Percentiles rank a stretch among this genome's conserved stretches.
These are phyloP conservation scores for Cruciata laevipes DNA, from an alignment of 257 asterid species.

Conservation along the genomic window DNA sequence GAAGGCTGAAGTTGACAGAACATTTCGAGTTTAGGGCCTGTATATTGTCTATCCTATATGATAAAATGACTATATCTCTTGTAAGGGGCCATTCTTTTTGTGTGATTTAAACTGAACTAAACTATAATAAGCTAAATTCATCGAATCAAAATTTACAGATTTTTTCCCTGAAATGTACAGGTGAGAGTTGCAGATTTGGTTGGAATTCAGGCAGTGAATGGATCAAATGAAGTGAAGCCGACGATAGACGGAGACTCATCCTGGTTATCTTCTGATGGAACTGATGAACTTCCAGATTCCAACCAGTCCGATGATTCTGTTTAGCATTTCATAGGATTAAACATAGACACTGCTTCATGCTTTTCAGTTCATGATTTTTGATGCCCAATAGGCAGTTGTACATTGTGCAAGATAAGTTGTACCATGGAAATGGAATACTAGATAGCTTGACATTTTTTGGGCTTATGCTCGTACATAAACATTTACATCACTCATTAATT, in stretches of 20 bases:
- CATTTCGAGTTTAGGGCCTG: background rate
- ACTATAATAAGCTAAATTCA: too few species aligned
- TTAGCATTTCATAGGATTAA: conserved; percentile 35
- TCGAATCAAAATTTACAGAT: too few species aligned
- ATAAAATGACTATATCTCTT: too few species aligned
- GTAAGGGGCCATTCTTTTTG: too few species aligned
- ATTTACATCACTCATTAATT: background rate
- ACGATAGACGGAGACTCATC: conserved; percentile 24
- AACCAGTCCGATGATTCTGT: conserved; percentile 21
- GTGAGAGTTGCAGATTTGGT: conserved; percentile 68
- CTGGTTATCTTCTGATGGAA: conserved; percentile 16
- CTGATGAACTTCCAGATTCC: conserved; percentile 20
- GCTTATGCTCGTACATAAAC: background rate
- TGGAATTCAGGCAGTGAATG: conserved; percentile 19
- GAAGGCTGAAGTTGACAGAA: too few species aligned
- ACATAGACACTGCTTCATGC: conserved; percentile 18
- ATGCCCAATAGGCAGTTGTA: conserved; percentile 17
- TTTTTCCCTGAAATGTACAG: conserved; percentile 25
- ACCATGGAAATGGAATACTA: background rate
- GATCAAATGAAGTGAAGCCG: conserved; percentile 19
- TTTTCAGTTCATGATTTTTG: conserved; percentile 11
- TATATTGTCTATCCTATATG: too few species aligned
- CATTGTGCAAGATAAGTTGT: conserved; percentile 7
- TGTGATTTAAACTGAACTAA: too few species aligned
- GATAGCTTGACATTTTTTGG: background rate